These are phyloP conservation scores for Spatholobus suberectus DNA, from an alignment of 306 rosid species.

Conservation along the genomic window DNA sequence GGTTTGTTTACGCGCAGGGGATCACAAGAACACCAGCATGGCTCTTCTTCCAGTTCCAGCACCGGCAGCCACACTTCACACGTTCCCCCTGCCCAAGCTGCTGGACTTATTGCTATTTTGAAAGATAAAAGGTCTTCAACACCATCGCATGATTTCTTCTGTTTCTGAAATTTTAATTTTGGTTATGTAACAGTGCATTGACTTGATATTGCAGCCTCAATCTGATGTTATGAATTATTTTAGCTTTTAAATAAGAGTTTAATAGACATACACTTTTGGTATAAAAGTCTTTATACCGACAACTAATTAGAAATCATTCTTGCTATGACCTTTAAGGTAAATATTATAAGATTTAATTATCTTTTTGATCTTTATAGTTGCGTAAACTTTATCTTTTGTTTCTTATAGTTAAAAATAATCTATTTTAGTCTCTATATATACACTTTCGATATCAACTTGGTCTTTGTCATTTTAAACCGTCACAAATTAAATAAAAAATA, in stretches of 20 bases:
- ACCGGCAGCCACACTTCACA: neutral
- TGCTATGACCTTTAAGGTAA: neutral
- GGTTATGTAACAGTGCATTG: neutral
- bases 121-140: conserved; percentile 8
- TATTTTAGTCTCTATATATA: too few relatives aligned
- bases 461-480: too few relatives aligned
- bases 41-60: conserved; percentile 7
- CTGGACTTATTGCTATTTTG: neutral
- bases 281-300: neutral
- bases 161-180: neutral
- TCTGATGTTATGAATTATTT: neutral
- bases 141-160: neutral
- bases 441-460: too few relatives aligned
- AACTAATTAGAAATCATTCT: too few relatives aligned
- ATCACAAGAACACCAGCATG: neutral
- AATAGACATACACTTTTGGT: neutral
- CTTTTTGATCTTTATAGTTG: too few relatives aligned
- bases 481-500: too few relatives aligned
- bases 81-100: neutral
- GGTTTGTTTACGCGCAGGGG: neutral
- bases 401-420: too few relatives aligned
- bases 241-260: neutral
- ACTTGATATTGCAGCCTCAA: neutral
- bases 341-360: too few relatives aligned
- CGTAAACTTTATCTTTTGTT: too few relatives aligned